Base-by-base conservation (phyloP, 345 rosid species). In the Adansonia digitata region DNA sequence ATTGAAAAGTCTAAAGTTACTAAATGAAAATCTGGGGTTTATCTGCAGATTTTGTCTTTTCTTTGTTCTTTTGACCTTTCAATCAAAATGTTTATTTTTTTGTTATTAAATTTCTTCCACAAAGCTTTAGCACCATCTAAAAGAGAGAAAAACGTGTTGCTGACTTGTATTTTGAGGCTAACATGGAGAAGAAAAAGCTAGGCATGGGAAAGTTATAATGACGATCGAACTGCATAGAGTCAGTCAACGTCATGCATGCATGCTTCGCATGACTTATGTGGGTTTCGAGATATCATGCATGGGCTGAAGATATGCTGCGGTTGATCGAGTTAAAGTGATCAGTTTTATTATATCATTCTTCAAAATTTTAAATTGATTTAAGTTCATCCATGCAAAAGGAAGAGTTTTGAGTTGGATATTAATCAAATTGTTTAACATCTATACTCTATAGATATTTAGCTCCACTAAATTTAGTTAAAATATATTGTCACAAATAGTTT, bases 31-130 rank as follows among this genome's bases (percentile, higher is more conserved):
- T 60, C 24, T 65, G 4, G 12, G 31, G 18, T 60, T 60, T 29
- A 43, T 60, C 56, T 18, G 17, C n/a, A 73, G 42, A 8, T 65
- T 26, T 10, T 20, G 69, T 60, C 27, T 73, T 45, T 59, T 73
- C 68, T 43, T 49, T 49, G 5, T 49, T 69, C 73, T 69, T 69
- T 69, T 69, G 43, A 68, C 72, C 57, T 48, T 31, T 45, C 1
- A 49, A 10, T 9, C 26, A 31, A n/a, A n/a, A n/a, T n/a, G n/a
- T n/a, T 3, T 0, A 5, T 8, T 46, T 48, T 31, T 1, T 57
- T 57, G 7, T 26, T 7, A 5, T 53, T 27, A 26, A 24, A 5
- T 46, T 12, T 40, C 22, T 59, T 29, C 10, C 57, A 29, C 14
- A 18, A 22, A 69, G 6, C 43, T 17, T 72, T 27, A 43, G 45